These are phyloP conservation scores for Jackrogersella multiformis DNA, from an alignment of 495 filamentous ascomycete species.

Conservation along the genomic window DNA sequence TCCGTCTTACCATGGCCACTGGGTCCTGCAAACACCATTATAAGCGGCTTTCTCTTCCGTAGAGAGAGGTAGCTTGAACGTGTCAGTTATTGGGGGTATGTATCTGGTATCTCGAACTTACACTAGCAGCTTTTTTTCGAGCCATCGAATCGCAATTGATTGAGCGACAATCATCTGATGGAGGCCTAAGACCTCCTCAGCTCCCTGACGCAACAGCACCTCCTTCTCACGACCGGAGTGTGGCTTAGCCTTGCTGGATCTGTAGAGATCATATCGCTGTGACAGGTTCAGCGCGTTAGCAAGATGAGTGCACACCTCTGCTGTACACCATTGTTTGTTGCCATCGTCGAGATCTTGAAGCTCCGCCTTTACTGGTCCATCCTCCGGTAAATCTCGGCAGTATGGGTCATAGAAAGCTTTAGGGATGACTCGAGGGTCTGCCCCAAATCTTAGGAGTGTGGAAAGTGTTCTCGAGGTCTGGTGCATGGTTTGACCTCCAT, in stretches of 20 bases:
- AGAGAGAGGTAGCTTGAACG: conserved; percentile 47
- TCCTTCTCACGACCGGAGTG: conserved; percentile 47
- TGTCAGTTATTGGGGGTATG: conserved; percentile 40
- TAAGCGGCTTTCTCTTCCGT: conserved; percentile 45
- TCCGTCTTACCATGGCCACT: conserved; percentile 67
- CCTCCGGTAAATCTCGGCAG: conserved; percentile 36
- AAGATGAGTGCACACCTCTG: conserved; percentile 31
- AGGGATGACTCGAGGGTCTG: conserved; percentile 41
- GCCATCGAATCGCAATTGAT: conserved; percentile 45
- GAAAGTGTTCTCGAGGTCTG: not conserved
- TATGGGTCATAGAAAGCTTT: conserved; percentile 47
- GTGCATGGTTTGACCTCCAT: conserved; percentile 4
- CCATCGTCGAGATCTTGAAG: conserved; percentile 14
- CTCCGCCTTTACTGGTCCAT: conserved; percentile 20
- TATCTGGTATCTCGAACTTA: not conserved
- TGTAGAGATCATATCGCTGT: conserved; percentile 57
- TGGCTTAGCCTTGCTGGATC: conserved; percentile 41
- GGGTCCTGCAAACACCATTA: conserved; percentile 59
- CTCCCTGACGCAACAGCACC: conserved; percentile 39
- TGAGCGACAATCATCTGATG: conserved; percentile 61
- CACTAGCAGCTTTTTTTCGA: conserved; percentile 48
- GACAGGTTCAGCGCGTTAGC: conserved; percentile 52
- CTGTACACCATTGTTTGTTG: conserved; percentile 37
- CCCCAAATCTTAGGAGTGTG: conserved; percentile 16
- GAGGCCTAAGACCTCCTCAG: conserved; percentile 51